Conservation (phyloP, 169 alveolate genomes). For the Plasmodium relictum region DNA sequence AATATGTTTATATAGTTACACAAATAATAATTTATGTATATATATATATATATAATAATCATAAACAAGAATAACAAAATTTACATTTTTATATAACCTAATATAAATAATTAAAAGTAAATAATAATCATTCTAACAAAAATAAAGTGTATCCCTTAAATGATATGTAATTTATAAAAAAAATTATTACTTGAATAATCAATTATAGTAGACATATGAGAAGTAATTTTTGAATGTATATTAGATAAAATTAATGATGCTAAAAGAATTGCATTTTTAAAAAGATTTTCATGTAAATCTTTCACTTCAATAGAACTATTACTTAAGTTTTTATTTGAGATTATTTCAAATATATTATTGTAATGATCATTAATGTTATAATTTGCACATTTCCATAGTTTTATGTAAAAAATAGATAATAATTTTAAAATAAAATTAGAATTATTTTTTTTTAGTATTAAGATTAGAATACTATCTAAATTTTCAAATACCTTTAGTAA, state of each 20-base stretch:
- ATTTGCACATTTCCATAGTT: conserved; percentile 22
- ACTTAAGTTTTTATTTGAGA: not conserved
- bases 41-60: not conserved
- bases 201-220: conserved; percentile 34
- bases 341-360: conserved; percentile 25
- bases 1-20: not conserved
- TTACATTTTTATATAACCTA: too few species aligned
- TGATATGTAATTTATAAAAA: not conserved
- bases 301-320: conserved; percentile 21
- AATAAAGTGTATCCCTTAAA: not conserved
- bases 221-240: conserved; percentile 5
- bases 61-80: not conserved
- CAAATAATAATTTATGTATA: not conserved
- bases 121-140: not conserved
- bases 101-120: not conserved
- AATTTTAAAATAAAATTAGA: conserved; percentile 64
- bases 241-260: conserved; percentile 30
- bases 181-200: conserved; percentile 66
- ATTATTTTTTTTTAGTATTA: conserved; percentile 58
- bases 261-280: conserved; percentile 33
- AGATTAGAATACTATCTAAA: conserved; percentile 24
- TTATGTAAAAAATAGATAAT: conserved; percentile 37
- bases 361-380: conserved; percentile 40
- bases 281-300: conserved; percentile 33
- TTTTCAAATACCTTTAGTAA: conserved; percentile 46